Percentiles rank a stretch among this genome's conserved stretches.
These are phyloP conservation scores for Hemileia vastatrix DNA, from an alignment of 1,284 basidiomycete genomes.

Conservation along the genomic window DNA sequence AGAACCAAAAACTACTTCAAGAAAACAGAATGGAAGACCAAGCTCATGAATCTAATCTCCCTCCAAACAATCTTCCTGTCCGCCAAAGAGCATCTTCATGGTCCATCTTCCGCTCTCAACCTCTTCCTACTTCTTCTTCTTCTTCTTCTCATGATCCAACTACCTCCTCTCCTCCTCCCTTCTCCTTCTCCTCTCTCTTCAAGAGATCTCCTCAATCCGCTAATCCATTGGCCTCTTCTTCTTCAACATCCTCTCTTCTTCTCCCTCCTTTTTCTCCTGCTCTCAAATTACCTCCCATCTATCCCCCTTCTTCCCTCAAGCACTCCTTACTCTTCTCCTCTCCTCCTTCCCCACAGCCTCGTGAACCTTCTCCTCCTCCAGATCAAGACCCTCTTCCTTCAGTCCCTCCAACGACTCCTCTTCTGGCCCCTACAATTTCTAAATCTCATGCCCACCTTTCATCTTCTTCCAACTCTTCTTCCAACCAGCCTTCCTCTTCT, in stretches of 20 bases:
- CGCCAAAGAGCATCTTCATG: no score
- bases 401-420: background rate
- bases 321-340: background rate
- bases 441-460: background rate
- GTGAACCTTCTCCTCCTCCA: constrained; percentile 25
- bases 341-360: background rate
- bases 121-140: background rate
- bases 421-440: background rate
- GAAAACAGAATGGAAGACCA: no score
- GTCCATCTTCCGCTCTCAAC: no score
- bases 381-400: constrained; percentile 19
- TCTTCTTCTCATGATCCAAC: background rate
- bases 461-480: no score
- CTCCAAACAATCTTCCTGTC: no score
- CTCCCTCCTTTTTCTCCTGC: background rate
- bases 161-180: background rate
- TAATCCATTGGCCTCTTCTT: background rate
- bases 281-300: constrained; percentile 1
- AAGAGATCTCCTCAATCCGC: background rate
- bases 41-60: no score
- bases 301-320: background rate
- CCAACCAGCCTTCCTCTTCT: no score
- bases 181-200: background rate
- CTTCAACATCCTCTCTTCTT: constrained; percentile 2
- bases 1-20: no score